Conservation (phyloP, 257 asterid genomes). For the Craterostigma plantagineum region DNA sequence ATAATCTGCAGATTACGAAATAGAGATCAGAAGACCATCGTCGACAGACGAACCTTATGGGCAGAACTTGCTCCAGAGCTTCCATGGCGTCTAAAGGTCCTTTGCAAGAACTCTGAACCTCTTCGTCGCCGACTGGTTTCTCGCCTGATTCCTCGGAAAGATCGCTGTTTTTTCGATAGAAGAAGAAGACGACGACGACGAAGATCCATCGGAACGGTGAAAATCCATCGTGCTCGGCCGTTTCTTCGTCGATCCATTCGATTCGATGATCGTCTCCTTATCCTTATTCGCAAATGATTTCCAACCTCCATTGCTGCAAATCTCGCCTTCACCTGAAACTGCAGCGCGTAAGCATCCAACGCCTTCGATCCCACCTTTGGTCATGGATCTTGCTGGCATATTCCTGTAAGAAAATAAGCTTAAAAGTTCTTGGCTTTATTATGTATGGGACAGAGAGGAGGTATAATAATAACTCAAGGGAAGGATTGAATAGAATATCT, state of each 20-base stretch:
- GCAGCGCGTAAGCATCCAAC: conserved; percentile 17
- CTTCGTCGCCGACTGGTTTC: conserved; percentile 32
- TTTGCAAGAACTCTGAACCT: conserved; percentile 59
- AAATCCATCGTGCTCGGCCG: background rate
- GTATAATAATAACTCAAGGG: conserved; percentile 10
- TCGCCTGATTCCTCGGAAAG: conserved; percentile 53
- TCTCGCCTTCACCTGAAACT: too few species aligned
- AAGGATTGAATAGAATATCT: conserved; percentile 17
- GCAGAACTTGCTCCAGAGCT: conserved; percentile 51
- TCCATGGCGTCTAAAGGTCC: conserved; percentile 51
- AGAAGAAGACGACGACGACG: conserved; percentile 22
- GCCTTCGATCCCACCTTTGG: conserved; percentile 16
- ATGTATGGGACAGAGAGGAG: too few species aligned
- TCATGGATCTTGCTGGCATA: conserved; percentile 19
- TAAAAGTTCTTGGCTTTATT: too few species aligned
- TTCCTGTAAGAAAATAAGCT: background rate
- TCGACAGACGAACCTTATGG: conserved; percentile 42
- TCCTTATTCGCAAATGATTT: conserved; percentile 5
- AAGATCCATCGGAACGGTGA: conserved; percentile 21
- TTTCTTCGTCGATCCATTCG: too few species aligned
- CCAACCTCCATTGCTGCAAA: conserved; percentile 15
- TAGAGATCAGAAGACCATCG: background rate
- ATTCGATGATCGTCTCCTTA: too few species aligned
- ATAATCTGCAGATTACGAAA: background rate
- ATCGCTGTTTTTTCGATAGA: conserved; percentile 72